Evolutionary conservation across 192 early-diverging fungal species (phyloP).

Genomic region (Linnemannia elongata): DNA sequence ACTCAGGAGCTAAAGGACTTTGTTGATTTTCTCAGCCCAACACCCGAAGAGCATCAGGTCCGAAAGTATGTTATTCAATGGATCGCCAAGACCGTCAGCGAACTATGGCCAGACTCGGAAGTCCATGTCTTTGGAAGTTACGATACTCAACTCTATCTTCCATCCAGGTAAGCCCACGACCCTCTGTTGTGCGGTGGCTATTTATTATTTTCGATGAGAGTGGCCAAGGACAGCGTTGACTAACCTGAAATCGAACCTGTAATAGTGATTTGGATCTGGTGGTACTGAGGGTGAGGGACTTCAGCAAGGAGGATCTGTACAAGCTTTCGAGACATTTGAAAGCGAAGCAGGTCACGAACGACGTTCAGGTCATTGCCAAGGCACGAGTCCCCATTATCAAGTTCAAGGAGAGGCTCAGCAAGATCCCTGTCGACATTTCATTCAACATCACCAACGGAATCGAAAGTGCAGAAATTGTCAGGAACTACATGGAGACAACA

Average conservation of each 20-base stretch:
- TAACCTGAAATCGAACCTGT: no score
- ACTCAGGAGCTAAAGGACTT: slow-evolving; percentile 82
- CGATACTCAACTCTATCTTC: slow-evolving; percentile 87
- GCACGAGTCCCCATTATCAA: slow-evolving; percentile 93
- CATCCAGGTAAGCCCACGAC: slow-evolving; percentile 78
- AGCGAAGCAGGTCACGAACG: slow-evolving; percentile 57
- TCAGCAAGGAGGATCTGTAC: slow-evolving; percentile 1
- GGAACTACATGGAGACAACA: slow-evolving; percentile 66
- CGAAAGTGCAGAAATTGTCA: slow-evolving; percentile 70
- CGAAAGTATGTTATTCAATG: slow-evolving; percentile 79
- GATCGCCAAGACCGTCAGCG: slow-evolving; percentile 65
- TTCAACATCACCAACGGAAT: slow-evolving; percentile 83
- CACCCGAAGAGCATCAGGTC: slow-evolving; percentile 83
- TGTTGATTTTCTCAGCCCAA: slow-evolving; percentile 84
- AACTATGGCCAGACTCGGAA: slow-evolving; percentile 58
- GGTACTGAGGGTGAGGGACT: background rate
- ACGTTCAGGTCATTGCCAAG: slow-evolving; percentile 67
- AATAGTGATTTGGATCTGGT: slow-evolving; percentile 46
- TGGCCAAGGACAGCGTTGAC: no score
- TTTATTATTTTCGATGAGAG: background rate
- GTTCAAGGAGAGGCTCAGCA: slow-evolving; percentile 79
- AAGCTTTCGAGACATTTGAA: slow-evolving; percentile 45
- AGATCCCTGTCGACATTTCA: slow-evolving; percentile 83
- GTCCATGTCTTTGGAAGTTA: slow-evolving; percentile 91
- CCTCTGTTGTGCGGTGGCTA: background rate